Base-by-base conservation (phyloP, 768 basidiomycete species). In the Nidula microcarpa region DNA sequence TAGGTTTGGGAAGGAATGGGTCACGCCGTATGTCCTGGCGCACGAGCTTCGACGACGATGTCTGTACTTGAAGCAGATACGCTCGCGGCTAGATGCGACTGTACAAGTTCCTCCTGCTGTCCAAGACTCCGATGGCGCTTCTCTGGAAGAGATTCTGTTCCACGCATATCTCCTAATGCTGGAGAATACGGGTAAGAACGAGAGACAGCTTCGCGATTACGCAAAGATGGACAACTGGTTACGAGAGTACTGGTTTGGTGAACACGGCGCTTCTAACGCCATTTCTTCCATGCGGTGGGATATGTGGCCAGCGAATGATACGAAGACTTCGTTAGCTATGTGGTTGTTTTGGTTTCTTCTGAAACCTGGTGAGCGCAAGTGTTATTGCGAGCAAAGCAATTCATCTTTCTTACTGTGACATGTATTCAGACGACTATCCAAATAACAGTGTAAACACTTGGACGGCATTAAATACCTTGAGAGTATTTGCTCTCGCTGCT, bases 291-390 rank as follows among this genome's bases (percentile, higher is more conserved):
- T 85, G 18, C 62, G 60, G n/a, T 64, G 58, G 7, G 77, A 79
- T 17, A 55, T 62, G 3, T 91, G 89, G 88, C 85, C 84, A 0
- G 62, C 68, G 36, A 78, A 82, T 47, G 72, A 77, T 51, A 73
- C 74, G 55, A 69, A 74, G 16, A 79, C 76, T 44, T 73, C 84
- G 3, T 64, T 90, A 45, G 86, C 83, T 3, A 86, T 90, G 80
- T 92, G 88, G 89, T 62, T 91, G 14, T 81, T 88, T 60, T 92
- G 89, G 88, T 81, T 88, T 57, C 67, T 91, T 36, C 64, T 90
- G 13, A 74, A 72, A 18, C 78, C 81, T 54, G 79, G 89, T 86
- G 57, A 58, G 84, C 3, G 3, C 23, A 23, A 3, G 23, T 69
- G 33, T 33, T 30, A 53, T 5, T 14, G 8, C 32, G 16, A 14